A percentile compares a stretch with the other conserved stretches of the same genome.
Evolutionary conservation across 768 basidiomycete species (phyloP).

Genomic region (Clavaria fumosa): DNA sequence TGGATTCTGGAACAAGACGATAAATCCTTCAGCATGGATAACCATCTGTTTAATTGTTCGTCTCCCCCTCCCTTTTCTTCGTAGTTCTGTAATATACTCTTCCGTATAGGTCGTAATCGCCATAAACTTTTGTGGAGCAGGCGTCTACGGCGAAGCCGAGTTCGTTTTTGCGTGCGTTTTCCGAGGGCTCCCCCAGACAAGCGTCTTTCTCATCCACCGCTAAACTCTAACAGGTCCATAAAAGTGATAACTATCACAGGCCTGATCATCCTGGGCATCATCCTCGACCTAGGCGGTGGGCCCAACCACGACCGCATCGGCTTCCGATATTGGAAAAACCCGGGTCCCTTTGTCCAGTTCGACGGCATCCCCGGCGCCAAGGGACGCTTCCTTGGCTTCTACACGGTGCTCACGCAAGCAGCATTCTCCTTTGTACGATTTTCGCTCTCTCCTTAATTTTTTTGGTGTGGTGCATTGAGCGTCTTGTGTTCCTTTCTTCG

Average conservation of each 20-base stretch:
- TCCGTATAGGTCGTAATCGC: too few species aligned
- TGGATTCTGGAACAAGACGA: slow-evolving; percentile 45
- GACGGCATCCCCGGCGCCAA: slow-evolving; percentile 43
- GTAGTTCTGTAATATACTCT: too few species aligned
- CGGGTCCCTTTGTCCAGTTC: slow-evolving; percentile 77
- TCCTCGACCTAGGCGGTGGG: slow-evolving; percentile 67
- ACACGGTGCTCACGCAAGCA: slow-evolving; percentile 59
- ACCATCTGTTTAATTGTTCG: slow-evolving; percentile 57
- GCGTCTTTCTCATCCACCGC: background rate
- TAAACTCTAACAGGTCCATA: slow-evolving; percentile 37
- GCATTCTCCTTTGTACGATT: slow-evolving; percentile 63
- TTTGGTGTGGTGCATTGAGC: too few species aligned
- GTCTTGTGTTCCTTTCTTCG: slow-evolving; percentile 11
- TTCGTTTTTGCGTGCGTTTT: slow-evolving; percentile 67
- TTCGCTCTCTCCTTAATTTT: background rate
- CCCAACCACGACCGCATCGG: slow-evolving; percentile 25
- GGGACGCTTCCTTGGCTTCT: slow-evolving; percentile 57
- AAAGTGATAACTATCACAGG: slow-evolving; percentile 80
- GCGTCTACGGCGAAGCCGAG: slow-evolving; percentile 73
- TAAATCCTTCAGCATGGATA: slow-evolving; percentile 68
- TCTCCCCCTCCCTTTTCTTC: too few species aligned
- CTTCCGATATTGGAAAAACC: slow-evolving; percentile 74
- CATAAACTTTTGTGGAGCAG: slow-evolving; percentile 66
- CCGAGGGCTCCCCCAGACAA: slow-evolving; percentile 9
- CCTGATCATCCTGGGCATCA: slow-evolving; percentile 49